These are phyloP conservation scores for Exserohilum rostratum DNA, from an alignment of 2,329 filamentous ascomycete species.

Conservation along the genomic window DNA sequence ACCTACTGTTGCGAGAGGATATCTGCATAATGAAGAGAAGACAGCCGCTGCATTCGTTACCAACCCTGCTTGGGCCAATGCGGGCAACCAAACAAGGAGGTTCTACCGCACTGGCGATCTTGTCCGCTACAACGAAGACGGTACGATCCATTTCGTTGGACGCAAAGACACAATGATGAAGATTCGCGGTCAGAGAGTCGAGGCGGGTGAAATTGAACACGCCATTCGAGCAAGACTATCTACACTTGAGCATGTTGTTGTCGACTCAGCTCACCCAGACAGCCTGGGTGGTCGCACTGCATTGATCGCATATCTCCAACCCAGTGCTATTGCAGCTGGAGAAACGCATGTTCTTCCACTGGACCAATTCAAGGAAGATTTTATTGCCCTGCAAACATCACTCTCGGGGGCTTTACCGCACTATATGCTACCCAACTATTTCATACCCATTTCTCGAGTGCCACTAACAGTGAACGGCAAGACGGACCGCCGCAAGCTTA, in stretches of 20 bases:
- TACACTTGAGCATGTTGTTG: not conserved
- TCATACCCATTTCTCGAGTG: constrained; percentile 44
- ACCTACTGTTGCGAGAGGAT: constrained; percentile 3
- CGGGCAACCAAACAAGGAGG: not conserved
- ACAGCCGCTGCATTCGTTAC: constrained; percentile 5
- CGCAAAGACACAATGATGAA: constrained; percentile 16
- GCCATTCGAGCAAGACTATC: not conserved
- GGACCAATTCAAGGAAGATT: not conserved
- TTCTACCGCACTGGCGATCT: constrained; percentile 17
- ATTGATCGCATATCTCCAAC: not conserved
- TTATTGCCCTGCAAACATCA: constrained; percentile 1
- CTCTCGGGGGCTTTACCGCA: constrained; percentile 21
- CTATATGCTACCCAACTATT: constrained; percentile 48
- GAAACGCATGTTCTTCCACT: not conserved
- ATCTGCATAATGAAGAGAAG: constrained; percentile 10
- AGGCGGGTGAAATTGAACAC: not conserved
- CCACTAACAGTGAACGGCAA: constrained; percentile 46
- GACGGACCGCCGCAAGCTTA: constrained; percentile 35
- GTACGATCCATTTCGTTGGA: constrained; percentile 14
- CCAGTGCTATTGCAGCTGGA: not conserved
- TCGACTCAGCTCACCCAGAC: not conserved
- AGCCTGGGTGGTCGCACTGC: not conserved
- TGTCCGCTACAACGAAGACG: constrained; percentile 5
- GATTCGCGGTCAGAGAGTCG: not conserved
- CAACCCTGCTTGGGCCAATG: not conserved